These are phyloP conservation scores for Corchorus capsularis DNA, from an alignment of 345 rosid genomes.

Conservation along the genomic window DNA sequence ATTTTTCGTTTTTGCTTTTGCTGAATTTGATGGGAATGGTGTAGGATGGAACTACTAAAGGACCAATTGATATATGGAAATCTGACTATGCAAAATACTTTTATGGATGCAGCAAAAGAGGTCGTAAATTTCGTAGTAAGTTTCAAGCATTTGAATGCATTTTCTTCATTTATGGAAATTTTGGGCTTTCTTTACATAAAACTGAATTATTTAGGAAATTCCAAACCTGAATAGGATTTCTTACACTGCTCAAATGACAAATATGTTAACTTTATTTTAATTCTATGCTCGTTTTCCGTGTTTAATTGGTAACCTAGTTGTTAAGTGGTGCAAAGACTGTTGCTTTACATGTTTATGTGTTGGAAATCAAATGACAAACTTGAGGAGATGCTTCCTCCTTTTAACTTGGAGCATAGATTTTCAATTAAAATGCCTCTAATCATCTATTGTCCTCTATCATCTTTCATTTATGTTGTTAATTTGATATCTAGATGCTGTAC, in stretches of 20 bases:
- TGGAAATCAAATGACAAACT: too few relatives aligned
- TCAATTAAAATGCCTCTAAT: not conserved
- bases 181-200: not conserved
- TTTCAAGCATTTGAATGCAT: constrained; percentile 9
- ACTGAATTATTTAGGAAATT: constrained; percentile 2
- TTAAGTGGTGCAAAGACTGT: not conserved
- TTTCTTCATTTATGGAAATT: not conserved
- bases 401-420: too few relatives aligned
- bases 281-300: not conserved
- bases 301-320: not conserved
- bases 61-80: constrained; percentile 85
- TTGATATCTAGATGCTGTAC: constrained; percentile 60
- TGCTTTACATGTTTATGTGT: not conserved
- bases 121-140: constrained; percentile 69
- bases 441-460: not conserved
- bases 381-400: too few relatives aligned
- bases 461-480: constrained; percentile 21
- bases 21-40: constrained; percentile 10
- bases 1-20: not conserved
- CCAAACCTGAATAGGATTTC: not conserved
- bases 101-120: constrained; percentile 84
- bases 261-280: not conserved
- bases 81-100: constrained; percentile 62
- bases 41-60: constrained; percentile 57
- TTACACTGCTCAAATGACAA: not conserved